Percentiles rank a stretch among this genome's conserved stretches.
Conservation (phyloP, 768 basidiomycete genomes). For the Pisolithus albus region DNA sequence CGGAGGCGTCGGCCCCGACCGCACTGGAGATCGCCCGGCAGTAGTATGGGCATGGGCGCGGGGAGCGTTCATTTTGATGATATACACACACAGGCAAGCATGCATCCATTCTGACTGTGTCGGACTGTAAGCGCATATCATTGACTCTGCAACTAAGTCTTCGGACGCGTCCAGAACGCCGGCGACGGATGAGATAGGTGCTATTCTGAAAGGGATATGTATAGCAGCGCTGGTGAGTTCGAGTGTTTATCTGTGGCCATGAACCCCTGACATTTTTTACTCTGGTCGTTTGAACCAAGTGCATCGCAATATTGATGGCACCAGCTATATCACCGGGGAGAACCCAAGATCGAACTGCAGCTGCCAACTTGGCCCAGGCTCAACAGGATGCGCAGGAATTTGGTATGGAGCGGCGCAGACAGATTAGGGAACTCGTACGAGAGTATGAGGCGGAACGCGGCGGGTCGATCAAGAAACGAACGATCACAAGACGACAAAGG, state of each 20-base stretch:
- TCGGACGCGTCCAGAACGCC: not conserved
- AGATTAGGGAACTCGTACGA: slow-evolving; percentile 43
- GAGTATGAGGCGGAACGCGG: slow-evolving; percentile 16
- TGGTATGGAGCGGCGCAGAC: slow-evolving; percentile 46
- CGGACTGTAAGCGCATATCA: not conserved
- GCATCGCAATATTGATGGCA: not conserved
- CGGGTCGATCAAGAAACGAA: not conserved
- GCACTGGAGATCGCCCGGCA: not conserved
- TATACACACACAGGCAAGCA: not conserved
- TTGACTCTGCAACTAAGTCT: not conserved
- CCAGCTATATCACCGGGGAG: slow-evolving; percentile 14
- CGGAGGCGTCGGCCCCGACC: not conserved
- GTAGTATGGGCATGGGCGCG: not conserved
- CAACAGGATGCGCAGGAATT: slow-evolving; percentile 48
- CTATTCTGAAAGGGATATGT: not conserved
- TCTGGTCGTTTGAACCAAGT: not conserved
- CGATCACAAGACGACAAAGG: not conserved
- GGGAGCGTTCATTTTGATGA: not conserved
- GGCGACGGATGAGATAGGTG: not conserved
- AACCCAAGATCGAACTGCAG: slow-evolving; percentile 45
- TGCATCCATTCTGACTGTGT: not conserved
- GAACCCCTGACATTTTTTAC: not conserved
- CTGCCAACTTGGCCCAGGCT: slow-evolving; percentile 52
- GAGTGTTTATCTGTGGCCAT: not conserved
- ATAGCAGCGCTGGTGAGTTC: not conserved